Conservation (phyloP, 202 grass and related monocot species). For the Panicum hallii region DNA sequence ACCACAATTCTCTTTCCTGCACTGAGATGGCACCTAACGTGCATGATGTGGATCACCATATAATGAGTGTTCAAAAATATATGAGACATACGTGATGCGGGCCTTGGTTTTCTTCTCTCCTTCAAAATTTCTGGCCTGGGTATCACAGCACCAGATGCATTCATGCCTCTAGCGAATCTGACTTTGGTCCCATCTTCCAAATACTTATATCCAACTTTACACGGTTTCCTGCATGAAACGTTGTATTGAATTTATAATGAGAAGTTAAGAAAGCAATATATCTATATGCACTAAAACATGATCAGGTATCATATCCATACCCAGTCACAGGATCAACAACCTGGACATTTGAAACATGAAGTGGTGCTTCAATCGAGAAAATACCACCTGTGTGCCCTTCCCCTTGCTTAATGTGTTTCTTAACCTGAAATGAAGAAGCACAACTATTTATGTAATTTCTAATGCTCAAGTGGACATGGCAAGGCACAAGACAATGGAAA, state of each 20-base stretch:
- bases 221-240: slow-evolving; percentile 64
- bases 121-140: slow-evolving; percentile 93
- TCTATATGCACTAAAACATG: not conserved
- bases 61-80: too few species aligned
- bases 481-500: slow-evolving; percentile 11
- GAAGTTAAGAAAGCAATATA: not conserved
- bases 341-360: slow-evolving; percentile 99
- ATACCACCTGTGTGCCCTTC: slow-evolving; percentile 83
- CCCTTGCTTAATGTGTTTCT: slow-evolving; percentile 95
- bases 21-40: too few species aligned
- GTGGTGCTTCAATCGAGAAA: slow-evolving; percentile 92
- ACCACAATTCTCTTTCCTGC: slow-evolving; percentile 14
- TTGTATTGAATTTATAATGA: not conserved
- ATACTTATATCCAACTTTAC: slow-evolving; percentile 83
- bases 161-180: slow-evolving; percentile 78
- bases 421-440: slow-evolving; percentile 70
- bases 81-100: slow-evolving; percentile 63
- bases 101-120: slow-evolving; percentile 83
- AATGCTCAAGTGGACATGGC: not conserved
- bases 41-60: not conserved
- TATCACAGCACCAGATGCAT: slow-evolving; percentile 81
- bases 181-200: slow-evolving; percentile 93
- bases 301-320: slow-evolving; percentile 58
- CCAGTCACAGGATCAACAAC: slow-evolving; percentile 83
- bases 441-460: slow-evolving; percentile 15